phyloP scores from a whole-genome alignment of 345 rosid genomes.

The Sapria himalayana region DNA sequence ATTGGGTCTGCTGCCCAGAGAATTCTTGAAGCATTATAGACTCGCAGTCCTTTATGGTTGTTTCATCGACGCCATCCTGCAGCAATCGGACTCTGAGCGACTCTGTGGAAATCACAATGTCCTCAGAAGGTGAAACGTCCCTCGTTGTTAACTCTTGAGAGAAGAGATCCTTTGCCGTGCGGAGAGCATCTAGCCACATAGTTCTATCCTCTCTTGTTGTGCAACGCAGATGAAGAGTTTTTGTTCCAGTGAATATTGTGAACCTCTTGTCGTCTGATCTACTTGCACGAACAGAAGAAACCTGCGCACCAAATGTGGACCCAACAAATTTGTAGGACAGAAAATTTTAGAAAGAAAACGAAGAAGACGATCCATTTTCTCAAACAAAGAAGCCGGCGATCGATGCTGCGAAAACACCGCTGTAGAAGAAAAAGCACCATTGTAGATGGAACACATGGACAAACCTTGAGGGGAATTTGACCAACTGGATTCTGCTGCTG shows the following conservation, averaged over 20 bases:
- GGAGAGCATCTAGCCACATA: slow-evolving; percentile 70
- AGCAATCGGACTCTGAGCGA: slow-evolving; percentile 47
- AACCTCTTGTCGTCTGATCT: slow-evolving; percentile 96
- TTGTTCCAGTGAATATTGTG: slow-evolving; percentile 79
- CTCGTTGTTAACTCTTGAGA: slow-evolving; percentile 43
- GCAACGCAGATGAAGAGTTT: slow-evolving; percentile 86
- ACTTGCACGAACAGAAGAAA: slow-evolving; percentile 83
- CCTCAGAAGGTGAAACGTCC: slow-evolving; percentile 49
- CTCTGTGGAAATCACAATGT: slow-evolving; percentile 65
- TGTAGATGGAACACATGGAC: background rate
- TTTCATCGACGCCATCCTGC: slow-evolving; percentile 65
- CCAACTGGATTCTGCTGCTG: slow-evolving; percentile 71
- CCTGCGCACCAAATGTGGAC: slow-evolving; percentile 35
- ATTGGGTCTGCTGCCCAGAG: slow-evolving; percentile 49
- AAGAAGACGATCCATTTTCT: too few relatives aligned
- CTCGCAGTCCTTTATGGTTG: slow-evolving; percentile 60
- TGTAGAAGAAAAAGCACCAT: background rate
- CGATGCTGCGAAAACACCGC: background rate
- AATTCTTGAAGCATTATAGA: slow-evolving; percentile 67
- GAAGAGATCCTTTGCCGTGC: slow-evolving; percentile 65
- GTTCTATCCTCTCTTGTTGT: slow-evolving; percentile 58
- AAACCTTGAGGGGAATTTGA: slow-evolving; percentile 87
- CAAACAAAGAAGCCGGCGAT: too few relatives aligned
- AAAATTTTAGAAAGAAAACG: too few relatives aligned
- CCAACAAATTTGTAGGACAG: too few relatives aligned